phyloP scores from a whole-genome alignment of 2,329 filamentous ascomycete species.

The Xylariaceae sp. region DNA sequence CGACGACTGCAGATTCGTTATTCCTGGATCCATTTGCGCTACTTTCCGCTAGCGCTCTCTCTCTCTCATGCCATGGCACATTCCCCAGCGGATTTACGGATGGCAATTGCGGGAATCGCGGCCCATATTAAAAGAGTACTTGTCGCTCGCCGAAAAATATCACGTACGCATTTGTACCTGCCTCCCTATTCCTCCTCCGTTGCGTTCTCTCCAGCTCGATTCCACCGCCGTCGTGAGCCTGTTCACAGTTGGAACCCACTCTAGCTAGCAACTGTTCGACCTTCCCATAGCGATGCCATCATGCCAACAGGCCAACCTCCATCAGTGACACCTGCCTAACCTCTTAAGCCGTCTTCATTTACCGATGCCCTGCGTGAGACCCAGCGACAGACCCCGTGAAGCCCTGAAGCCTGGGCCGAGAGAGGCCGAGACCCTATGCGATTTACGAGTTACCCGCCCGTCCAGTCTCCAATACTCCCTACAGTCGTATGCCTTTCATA shows the following conservation, averaged over 20 bases:
- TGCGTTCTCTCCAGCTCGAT: not conserved
- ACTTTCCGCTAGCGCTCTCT: not conserved
- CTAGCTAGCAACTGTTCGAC: not conserved
- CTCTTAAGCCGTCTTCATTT: not conserved
- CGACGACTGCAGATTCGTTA: not conserved
- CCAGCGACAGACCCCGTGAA: not conserved
- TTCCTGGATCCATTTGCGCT: no score
- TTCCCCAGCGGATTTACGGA: not conserved
- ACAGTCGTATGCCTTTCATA: not conserved
- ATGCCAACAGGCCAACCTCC: not conserved
- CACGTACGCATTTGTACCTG: not conserved
- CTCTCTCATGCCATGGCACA: not conserved
- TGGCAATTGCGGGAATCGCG: no score
- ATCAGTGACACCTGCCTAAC: not conserved
- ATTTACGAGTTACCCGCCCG: not conserved
- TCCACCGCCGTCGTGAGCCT: not conserved
- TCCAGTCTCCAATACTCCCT: not conserved
- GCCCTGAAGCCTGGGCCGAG: not conserved
- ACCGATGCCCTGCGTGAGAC: not conserved
- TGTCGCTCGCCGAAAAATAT: not conserved
- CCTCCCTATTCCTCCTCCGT: not conserved
- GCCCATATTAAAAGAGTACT: not conserved
- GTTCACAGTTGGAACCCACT: not conserved
- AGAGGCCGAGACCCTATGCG: not conserved
- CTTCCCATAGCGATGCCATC: not conserved